phyloP scores from a whole-genome alignment of 2,329 filamentous ascomycete species.

The Sporothrix globosa region DNA sequence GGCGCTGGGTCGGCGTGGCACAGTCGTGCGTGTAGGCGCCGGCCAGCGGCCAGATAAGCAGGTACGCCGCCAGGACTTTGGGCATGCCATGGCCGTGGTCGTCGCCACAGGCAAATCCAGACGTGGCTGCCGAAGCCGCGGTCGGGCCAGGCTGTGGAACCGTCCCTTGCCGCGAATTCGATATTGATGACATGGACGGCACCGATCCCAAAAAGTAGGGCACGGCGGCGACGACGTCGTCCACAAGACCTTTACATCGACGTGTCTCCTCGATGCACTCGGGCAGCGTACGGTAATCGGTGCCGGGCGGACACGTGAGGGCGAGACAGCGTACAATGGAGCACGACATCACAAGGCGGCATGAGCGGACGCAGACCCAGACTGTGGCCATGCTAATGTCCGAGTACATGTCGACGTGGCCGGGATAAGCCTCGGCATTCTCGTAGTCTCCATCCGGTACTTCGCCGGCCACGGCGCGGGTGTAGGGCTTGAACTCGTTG shows the following conservation, averaged over 20 bases:
- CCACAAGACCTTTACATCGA: not conserved
- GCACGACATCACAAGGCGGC: slow-evolving; percentile 58
- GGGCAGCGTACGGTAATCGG: not conserved
- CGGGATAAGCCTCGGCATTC: slow-evolving; percentile 61
- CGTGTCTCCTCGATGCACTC: not conserved
- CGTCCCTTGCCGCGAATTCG: too few relatives aligned
- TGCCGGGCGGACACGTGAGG: slow-evolving; percentile 45
- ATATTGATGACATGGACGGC: not conserved
- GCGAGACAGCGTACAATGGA: slow-evolving; percentile 62
- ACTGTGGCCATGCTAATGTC: slow-evolving; percentile 61
- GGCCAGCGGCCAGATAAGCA: slow-evolving; percentile 62
- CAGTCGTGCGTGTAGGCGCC: slow-evolving; percentile 60
- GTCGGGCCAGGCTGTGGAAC: not conserved
- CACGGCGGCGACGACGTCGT: not conserved
- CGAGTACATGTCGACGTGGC: slow-evolving; percentile 61
- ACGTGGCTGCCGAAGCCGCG: slow-evolving; percentile 31
- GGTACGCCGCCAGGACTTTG: slow-evolving; percentile 62
- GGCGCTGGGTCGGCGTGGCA: slow-evolving; percentile 61
- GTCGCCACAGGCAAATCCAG: slow-evolving; percentile 55
- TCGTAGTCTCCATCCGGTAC: slow-evolving; percentile 55
- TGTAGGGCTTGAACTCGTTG: not conserved
- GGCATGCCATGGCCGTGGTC: slow-evolving; percentile 42
- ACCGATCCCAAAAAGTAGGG: slow-evolving; percentile 2
- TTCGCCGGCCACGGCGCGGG: not conserved
- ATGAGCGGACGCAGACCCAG: slow-evolving; percentile 59